These are phyloP conservation scores for Uronychia setigera DNA, from an alignment of 73 alveolate genomes.

Conservation along the genomic window DNA sequence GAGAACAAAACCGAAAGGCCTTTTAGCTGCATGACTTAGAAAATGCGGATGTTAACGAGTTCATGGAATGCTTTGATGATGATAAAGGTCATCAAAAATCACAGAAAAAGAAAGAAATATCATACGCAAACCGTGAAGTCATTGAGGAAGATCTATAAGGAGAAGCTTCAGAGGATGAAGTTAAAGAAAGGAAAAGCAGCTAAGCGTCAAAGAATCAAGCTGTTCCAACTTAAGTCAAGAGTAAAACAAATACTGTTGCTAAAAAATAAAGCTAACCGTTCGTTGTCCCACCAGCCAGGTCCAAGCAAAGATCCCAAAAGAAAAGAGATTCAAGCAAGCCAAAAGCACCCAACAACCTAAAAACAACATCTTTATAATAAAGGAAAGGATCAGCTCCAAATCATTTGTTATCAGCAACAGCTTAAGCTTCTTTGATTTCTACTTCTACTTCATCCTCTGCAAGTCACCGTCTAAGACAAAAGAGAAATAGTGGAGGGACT, in stretches of 20 bases:
- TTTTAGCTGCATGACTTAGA: constrained; percentile 42
- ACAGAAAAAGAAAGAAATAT: background rate
- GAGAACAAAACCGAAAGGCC: constrained; percentile 62
- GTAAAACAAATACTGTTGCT: too few relatives aligned
- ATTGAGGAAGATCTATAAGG: background rate
- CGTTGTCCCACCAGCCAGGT: background rate
- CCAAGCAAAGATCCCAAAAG: background rate
- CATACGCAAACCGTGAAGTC: background rate
- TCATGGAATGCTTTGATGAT: background rate
- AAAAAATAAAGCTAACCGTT: background rate
- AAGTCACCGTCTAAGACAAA: background rate
- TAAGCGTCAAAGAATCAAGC: too few relatives aligned
- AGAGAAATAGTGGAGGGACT: background rate
- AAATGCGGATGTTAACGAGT: background rate
- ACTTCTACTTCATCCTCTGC: background rate
- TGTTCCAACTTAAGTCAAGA: too few relatives aligned
- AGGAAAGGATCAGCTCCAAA: background rate
- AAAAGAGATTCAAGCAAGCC: background rate
- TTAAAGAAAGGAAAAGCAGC: background rate
- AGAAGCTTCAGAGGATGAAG: constrained; percentile 1
- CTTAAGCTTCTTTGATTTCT: background rate
- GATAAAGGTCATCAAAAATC: background rate
- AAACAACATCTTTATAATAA: background rate
- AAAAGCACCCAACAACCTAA: background rate
- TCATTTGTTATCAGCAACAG: background rate